Percentiles rank a stretch among this genome's conserved stretches.
Conservation (phyloP, 176 grass and related monocot species). For the barley (Hordeum vulgare) region DNA sequence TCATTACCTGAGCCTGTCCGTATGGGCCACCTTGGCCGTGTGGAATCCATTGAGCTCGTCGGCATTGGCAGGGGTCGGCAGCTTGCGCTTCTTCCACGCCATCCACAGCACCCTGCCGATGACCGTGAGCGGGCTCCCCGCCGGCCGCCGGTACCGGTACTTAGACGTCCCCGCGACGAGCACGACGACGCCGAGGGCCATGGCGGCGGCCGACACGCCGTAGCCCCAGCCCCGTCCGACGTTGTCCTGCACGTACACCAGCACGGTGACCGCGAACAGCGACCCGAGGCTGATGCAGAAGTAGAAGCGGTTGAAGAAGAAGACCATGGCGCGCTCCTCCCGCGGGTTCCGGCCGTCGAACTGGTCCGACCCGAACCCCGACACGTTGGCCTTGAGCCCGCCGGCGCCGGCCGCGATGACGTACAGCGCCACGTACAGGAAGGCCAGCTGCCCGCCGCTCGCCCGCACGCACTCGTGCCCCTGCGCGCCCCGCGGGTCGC, state of each 20-base stretch:
- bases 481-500: background rate
- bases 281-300: conserved; percentile 63
- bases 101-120: conserved; percentile 43
- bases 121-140: conserved; percentile 52
- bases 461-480: conserved; percentile 29
- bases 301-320: conserved; percentile 91
- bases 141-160: conserved; percentile 44
- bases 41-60: conserved; percentile 42
- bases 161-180: conserved; percentile 41
- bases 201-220: conserved; percentile 43
- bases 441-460: conserved; percentile 38
- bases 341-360: conserved; percentile 51
- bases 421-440: conserved; percentile 73
- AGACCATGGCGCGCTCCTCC: conserved; percentile 60
- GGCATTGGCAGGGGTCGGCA: conserved; percentile 20
- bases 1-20: conserved; percentile 53
- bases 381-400: conserved; percentile 51
- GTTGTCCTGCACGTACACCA: conserved; percentile 70
- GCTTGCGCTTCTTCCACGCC: conserved; percentile 39
- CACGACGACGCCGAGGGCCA: conserved; percentile 40
- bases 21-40: conserved; percentile 36
- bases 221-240: conserved; percentile 42
- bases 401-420: conserved; percentile 49
- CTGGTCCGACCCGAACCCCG: conserved; percentile 74
- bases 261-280: conserved; percentile 62